These are phyloP conservation scores for Tulasnella sp. DNA, from an alignment of 768 basidiomycete species.

Conservation along the genomic window DNA sequence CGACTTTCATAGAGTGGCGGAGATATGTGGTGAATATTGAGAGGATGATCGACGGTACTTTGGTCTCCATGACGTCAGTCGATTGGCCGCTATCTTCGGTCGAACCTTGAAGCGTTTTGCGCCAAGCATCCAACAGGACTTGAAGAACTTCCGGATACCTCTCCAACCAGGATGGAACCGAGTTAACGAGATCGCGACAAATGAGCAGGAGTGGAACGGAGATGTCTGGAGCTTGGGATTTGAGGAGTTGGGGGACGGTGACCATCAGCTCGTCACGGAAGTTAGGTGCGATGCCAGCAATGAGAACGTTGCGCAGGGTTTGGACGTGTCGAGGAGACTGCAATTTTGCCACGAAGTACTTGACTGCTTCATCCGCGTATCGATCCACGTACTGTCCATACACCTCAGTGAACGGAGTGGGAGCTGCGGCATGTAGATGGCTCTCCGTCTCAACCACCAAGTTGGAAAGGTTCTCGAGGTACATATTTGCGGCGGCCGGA, in stretches of 20 bases:
- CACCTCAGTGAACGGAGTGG: constrained; percentile 89
- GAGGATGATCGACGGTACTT: constrained; percentile 48
- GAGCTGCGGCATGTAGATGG: constrained; percentile 82
- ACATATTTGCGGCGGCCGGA: constrained; percentile 88
- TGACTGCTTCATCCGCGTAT: constrained; percentile 79
- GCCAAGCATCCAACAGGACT: constrained; percentile 71
- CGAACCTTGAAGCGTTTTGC: constrained; percentile 41
- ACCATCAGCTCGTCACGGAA: constrained; percentile 40
- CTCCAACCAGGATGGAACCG: constrained; percentile 67
- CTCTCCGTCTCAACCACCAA: constrained; percentile 89
- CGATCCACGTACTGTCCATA: constrained; percentile 87
- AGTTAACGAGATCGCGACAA: constrained; percentile 66
- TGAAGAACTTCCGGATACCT: constrained; percentile 66
- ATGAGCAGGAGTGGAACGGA: constrained; percentile 64
- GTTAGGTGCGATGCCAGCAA: constrained; percentile 72
- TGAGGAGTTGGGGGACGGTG: constrained; percentile 53
- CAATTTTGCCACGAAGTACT: constrained; percentile 80
- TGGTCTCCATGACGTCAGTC: constrained; percentile 31
- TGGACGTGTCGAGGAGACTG: constrained; percentile 72
- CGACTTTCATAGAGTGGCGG: constrained; percentile 68
- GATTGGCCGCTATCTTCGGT: neutral
- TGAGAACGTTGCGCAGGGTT: constrained; percentile 78
- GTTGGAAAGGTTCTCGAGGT: constrained; percentile 82
- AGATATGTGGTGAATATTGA: constrained; percentile 69
- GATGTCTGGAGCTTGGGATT: constrained; percentile 51